A percentile compares a stretch with the other conserved stretches of the same genome.
phyloP scores from a whole-genome alignment of 306 rosid genomes.

The Astragalus glycyphyllos region DNA sequence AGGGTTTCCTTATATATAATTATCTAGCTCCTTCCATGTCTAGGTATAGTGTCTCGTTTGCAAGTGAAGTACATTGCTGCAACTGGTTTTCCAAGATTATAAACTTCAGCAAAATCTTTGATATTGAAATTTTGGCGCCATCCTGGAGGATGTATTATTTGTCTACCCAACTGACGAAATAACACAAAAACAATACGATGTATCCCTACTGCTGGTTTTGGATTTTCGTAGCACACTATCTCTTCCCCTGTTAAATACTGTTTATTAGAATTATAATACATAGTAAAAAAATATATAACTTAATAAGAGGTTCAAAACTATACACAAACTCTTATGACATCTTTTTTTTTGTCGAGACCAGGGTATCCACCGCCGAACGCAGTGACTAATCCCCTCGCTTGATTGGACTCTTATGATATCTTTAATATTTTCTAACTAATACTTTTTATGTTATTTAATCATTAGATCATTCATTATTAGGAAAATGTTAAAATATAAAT shows the following conservation, averaged over 20 bases:
- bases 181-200: conserved; percentile 65
- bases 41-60: conserved; percentile 58
- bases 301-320: too few species aligned
- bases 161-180: conserved; percentile 66
- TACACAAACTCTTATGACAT: too few species aligned
- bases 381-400: too few species aligned
- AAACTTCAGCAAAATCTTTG: conserved; percentile 64
- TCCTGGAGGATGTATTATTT: conserved; percentile 65
- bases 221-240: conserved; percentile 37
- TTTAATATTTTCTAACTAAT: too few species aligned
- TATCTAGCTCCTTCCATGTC: conserved; percentile 50
- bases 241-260: conserved; percentile 5
- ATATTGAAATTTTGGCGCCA: conserved; percentile 85
- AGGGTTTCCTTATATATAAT: background rate
- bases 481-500: too few species aligned
- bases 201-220: conserved; percentile 66
- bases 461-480: too few species aligned
- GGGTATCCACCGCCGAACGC: too few species aligned
- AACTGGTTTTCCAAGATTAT: conserved; percentile 80
- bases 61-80: conserved; percentile 68
- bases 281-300: too few species aligned
- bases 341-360: too few species aligned
- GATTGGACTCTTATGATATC: too few species aligned
- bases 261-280: too few species aligned
- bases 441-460: too few species aligned